phyloP scores from a whole-genome alignment of 805 yeast genomes.

The Scheffersomyces amazonensis region DNA sequence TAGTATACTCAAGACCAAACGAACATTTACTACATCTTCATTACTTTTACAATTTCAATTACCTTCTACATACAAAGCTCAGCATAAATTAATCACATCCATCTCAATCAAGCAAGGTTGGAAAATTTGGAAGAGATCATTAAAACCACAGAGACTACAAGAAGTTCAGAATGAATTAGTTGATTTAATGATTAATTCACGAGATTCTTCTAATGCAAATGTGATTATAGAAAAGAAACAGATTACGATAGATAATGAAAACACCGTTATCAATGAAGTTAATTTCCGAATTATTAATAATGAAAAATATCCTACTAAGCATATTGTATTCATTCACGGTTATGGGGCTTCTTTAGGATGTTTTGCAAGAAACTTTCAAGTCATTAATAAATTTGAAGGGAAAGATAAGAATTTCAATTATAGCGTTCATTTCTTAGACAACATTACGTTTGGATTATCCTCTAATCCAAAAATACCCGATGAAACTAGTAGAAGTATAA shows the following conservation, averaged over 20 bases:
- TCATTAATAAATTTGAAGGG: slow-evolving; percentile 24
- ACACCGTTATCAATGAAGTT: slow-evolving; percentile 33
- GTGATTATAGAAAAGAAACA: slow-evolving; percentile 15
- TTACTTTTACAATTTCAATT: background rate
- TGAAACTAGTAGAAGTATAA: slow-evolving; percentile 7
- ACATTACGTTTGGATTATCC: slow-evolving; percentile 50
- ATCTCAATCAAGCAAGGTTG: slow-evolving; percentile 12
- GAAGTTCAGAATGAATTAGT: slow-evolving; percentile 32
- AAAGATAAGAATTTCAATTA: slow-evolving; percentile 31
- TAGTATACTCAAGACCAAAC: no score
- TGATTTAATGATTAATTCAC: slow-evolving; percentile 29
- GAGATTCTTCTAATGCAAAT: slow-evolving; percentile 16
- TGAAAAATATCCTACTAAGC: slow-evolving; percentile 22
- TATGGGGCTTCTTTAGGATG: slow-evolving; percentile 57
- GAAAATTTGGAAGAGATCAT: slow-evolving; percentile 22
- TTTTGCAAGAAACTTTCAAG: slow-evolving; percentile 51
- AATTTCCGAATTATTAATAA: slow-evolving; percentile 26
- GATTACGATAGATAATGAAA: slow-evolving; percentile 18
- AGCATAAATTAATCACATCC: slow-evolving; percentile 5
- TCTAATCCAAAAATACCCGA: slow-evolving; percentile 39
- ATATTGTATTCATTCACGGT: slow-evolving; percentile 55
- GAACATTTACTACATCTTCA: background rate
- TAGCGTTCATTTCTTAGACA: slow-evolving; percentile 49
- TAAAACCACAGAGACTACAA: slow-evolving; percentile 21
- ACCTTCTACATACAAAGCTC: slow-evolving; percentile 14